Conservation (phyloP, 73 alveolate genomes). For the Paramecium octaurelia region DNA sequence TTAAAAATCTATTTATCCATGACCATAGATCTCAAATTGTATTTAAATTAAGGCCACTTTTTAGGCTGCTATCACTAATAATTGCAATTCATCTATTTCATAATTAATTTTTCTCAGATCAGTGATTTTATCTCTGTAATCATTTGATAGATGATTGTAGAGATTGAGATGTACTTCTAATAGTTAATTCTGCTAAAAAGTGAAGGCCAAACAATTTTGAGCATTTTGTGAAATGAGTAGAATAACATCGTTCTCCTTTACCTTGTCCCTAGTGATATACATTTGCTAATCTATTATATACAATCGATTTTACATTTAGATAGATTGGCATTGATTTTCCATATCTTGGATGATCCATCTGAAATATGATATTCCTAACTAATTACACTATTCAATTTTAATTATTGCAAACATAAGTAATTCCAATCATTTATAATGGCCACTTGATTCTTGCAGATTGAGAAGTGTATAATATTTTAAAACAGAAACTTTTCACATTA, state of each 20-base stretch:
- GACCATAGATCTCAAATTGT: not conserved
- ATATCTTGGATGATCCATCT: not conserved
- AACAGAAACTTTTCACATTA: constrained; percentile 13
- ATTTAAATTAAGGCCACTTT: not conserved
- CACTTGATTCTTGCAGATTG: not conserved
- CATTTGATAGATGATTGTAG: not conserved
- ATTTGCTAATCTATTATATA: not conserved
- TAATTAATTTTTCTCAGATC: not conserved
- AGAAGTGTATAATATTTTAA: not conserved
- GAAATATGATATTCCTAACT: not conserved
- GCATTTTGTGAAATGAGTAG: not conserved
- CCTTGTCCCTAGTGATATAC: not conserved
- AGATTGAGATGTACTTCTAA: not conserved
- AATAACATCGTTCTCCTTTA: not conserved
- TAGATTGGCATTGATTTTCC: not conserved
- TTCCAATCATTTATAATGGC: constrained; percentile 35
- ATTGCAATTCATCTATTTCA: not conserved
- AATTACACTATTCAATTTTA: not conserved
- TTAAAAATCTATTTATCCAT: not conserved
- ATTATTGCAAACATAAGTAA: not conserved
- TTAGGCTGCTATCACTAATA: not conserved
- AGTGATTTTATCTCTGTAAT: not conserved
- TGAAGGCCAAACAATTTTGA: not conserved
- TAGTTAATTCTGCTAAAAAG: not conserved
- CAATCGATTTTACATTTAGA: not conserved